A percentile compares a stretch with the other conserved stretches of the same genome.
Conservation (phyloP, 2,329 filamentous ascomycete species). For the Diaporthe sp. region DNA sequence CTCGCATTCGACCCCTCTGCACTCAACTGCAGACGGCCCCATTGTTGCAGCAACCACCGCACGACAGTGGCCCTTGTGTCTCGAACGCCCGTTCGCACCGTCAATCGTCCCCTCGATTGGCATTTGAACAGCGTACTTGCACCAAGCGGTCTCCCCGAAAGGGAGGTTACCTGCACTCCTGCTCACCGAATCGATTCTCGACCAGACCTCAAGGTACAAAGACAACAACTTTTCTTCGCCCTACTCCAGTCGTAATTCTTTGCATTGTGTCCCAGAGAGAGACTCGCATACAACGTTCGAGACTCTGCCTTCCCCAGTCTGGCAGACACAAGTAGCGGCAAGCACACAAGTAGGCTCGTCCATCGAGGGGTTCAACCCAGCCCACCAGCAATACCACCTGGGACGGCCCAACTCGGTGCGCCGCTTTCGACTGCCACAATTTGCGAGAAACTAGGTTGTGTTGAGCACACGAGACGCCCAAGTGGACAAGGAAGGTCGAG, state of each 20-base stretch:
- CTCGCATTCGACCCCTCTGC: neutral
- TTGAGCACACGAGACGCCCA: constrained; percentile 14
- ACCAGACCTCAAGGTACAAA: constrained; percentile 25
- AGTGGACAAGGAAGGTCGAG: constrained; percentile 18
- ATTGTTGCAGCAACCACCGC: constrained; percentile 27
- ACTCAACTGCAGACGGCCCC: constrained; percentile 6
- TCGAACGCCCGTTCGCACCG: constrained; percentile 22
- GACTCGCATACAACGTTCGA: neutral
- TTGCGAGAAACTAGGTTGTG: neutral
- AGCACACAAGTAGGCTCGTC: neutral
- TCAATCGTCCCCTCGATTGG: constrained; percentile 24
- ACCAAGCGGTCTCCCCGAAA: constrained; percentile 15
- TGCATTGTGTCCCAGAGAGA: neutral
- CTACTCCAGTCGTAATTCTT: neutral
- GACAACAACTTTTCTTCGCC: constrained; percentile 15
- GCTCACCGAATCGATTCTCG: neutral
- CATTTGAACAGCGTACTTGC: constrained; percentile 29
- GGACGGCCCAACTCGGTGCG: neutral
- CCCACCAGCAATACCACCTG: neutral
- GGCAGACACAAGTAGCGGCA: neutral
- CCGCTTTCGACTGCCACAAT: constrained; percentile 1
- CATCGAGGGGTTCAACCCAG: neutral
- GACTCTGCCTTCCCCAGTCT: neutral
- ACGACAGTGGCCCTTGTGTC: constrained; percentile 16
- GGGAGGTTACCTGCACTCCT: neutral